phyloP scores from a whole-genome alignment of 2,329 filamentous ascomycete species.

The Coniochaeta sp. region DNA sequence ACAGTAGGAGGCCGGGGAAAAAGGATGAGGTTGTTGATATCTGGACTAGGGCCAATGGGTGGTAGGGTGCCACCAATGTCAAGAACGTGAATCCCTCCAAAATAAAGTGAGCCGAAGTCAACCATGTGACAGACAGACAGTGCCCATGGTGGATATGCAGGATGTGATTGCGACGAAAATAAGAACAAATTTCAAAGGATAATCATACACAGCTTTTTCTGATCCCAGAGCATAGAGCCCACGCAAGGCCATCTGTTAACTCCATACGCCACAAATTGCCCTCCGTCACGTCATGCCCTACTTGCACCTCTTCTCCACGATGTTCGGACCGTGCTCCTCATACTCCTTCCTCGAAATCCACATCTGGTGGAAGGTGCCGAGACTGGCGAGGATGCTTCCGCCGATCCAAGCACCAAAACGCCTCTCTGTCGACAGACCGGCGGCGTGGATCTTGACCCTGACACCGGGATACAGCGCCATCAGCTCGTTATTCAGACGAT shows the following conservation, averaged over 20 bases:
- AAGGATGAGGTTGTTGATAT: conserved; percentile 64
- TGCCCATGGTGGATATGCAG: background rate
- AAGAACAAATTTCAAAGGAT: background rate
- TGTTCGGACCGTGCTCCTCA: conserved; percentile 82
- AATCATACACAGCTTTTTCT: background rate
- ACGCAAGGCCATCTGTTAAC: conserved; percentile 2
- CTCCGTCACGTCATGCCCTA: conserved; percentile 25
- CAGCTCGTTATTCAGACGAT: conserved; percentile 81
- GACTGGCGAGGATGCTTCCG: conserved; percentile 86
- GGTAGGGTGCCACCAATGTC: conserved; percentile 35
- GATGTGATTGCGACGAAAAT: background rate
- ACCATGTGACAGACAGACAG: no score
- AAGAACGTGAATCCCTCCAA: no score
- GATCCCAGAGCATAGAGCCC: background rate
- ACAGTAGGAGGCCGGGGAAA: conserved; percentile 45
- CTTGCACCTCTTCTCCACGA: conserved; percentile 96
- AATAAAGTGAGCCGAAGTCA: background rate
- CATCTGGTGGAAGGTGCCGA: conserved; percentile 99
- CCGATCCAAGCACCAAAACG: conserved; percentile 95
- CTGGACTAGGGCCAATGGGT: conserved; percentile 64
- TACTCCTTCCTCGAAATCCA: conserved; percentile 98
- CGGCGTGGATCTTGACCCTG: conserved; percentile 80
- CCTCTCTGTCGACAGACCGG: conserved; percentile 78
- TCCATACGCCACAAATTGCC: conserved; percentile 3
- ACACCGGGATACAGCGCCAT: conserved; percentile 74